Percentiles rank a stretch among this genome's conserved stretches.
phyloP scores from a whole-genome alignment of 2,329 filamentous ascomycete genomes.

The Phaeosphaeria sp. region DNA sequence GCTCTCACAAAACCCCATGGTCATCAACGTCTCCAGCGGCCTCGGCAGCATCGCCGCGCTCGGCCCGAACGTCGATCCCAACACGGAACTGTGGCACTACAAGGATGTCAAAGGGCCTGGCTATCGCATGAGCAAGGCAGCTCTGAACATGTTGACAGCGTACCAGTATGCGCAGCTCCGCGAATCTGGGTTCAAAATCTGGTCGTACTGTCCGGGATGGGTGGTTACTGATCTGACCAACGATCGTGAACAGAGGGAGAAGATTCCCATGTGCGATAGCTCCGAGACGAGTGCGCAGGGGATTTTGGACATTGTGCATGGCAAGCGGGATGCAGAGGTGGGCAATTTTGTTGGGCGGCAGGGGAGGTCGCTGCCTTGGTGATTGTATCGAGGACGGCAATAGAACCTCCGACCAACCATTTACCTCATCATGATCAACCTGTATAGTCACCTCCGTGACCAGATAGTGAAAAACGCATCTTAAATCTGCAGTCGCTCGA shows the following conservation, averaged over 20 bases:
- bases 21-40: slow-evolving; percentile 46
- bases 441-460: neutral
- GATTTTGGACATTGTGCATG: slow-evolving; percentile 38
- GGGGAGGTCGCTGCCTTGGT: neutral
- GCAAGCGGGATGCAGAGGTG: slow-evolving; percentile 37
- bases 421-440: neutral
- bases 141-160: slow-evolving; percentile 45
- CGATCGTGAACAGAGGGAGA: slow-evolving; percentile 24
- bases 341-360: slow-evolving; percentile 25
- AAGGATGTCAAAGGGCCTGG: slow-evolving; percentile 10
- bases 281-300: slow-evolving; percentile 42
- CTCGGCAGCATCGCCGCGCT: slow-evolving; percentile 41
- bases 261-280: slow-evolving; percentile 27
- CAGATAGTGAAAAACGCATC: neutral
- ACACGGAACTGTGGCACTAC: neutral
- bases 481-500: neutral
- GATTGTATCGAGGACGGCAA: neutral
- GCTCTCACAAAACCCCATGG: slow-evolving; percentile 31
- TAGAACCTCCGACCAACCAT: neutral
- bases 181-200: slow-evolving; percentile 33
- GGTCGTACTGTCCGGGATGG: slow-evolving; percentile 40
- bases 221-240: slow-evolving; percentile 35
- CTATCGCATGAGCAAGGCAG: slow-evolving; percentile 47
- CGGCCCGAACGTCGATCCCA: neutral
- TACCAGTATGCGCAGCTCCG: slow-evolving; percentile 49